phyloP scores from a whole-genome alignment of 1,139 yeast genomes.

The Candida pseudoviswanathii region DNA sequence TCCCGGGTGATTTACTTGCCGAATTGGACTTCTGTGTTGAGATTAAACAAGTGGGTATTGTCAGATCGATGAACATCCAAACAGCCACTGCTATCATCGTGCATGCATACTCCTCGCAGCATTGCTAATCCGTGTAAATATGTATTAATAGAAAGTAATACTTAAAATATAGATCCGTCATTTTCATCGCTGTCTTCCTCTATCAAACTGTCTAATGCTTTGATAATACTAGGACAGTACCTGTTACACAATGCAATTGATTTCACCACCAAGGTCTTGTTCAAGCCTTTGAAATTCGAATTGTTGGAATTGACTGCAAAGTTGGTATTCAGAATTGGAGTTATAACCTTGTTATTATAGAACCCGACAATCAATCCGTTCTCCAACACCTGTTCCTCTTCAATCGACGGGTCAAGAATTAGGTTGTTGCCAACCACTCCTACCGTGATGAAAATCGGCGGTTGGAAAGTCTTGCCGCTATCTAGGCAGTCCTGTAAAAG shows the following conservation, averaged over 20 bases:
- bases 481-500: slow-evolving; percentile 36
- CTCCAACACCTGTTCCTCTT: slow-evolving; percentile 85
- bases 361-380: slow-evolving; percentile 77
- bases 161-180: slow-evolving; percentile 20
- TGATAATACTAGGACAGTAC: slow-evolving; percentile 36
- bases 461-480: slow-evolving; percentile 40
- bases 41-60: slow-evolving; percentile 88
- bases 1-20: slow-evolving; percentile 82
- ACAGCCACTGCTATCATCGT: slow-evolving; percentile 95
- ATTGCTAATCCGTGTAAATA: slow-evolving; percentile 34
- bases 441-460: slow-evolving; percentile 75
- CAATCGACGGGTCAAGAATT: slow-evolving; percentile 79
- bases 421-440: slow-evolving; percentile 72
- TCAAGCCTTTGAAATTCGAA: slow-evolving; percentile 44
- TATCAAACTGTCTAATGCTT: slow-evolving; percentile 42
- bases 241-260: slow-evolving; percentile 35
- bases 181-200: slow-evolving; percentile 36
- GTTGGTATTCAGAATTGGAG: slow-evolving; percentile 64
- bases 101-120: slow-evolving; percentile 86
- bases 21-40: slow-evolving; percentile 88
- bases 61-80: slow-evolving; percentile 94
- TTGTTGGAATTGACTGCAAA: slow-evolving; percentile 48
- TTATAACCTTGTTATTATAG: slow-evolving; percentile 60
- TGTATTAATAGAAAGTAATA: slow-evolving; percentile 9
- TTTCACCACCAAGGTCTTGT: slow-evolving; percentile 27